Percentiles rank a stretch among this genome's conserved stretches.
phyloP scores from a whole-genome alignment of 1,284 basidiomycete species.

The Ustilago shanxiensis region DNA sequence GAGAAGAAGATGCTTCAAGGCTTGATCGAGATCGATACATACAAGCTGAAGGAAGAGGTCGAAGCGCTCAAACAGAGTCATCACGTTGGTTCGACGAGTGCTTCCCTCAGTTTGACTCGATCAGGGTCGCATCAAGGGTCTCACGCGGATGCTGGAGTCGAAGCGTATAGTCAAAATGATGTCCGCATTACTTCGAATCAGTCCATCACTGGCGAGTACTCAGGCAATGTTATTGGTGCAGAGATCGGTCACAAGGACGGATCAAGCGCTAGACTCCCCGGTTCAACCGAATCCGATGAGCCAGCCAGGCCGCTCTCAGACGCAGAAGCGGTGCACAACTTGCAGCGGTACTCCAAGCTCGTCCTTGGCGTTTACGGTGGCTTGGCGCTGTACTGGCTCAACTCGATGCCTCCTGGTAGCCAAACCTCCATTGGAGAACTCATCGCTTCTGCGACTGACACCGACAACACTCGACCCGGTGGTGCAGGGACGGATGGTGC shows the following conservation, averaged over 20 bases:
- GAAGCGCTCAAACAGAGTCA: conserved; percentile 31
- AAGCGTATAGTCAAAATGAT: conserved; percentile 12
- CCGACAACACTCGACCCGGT: background rate
- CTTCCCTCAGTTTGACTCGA: conserved; percentile 19
- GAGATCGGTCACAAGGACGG: conserved; percentile 54
- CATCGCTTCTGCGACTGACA: background rate
- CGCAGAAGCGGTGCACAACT: conserved; percentile 51
- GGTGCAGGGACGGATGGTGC: background rate
- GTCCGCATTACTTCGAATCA: conserved; percentile 60
- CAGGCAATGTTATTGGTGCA: conserved; percentile 61
- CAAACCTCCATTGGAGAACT: background rate
- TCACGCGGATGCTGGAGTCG: background rate
- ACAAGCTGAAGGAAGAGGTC: conserved; percentile 39
- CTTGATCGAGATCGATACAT: conserved; percentile 46
- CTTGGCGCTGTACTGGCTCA: conserved; percentile 59
- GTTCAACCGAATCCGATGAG: conserved; percentile 26
- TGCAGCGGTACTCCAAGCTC: conserved; percentile 60
- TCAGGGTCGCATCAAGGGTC: background rate
- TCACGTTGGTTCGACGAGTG: conserved; percentile 22
- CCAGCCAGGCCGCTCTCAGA: conserved; percentile 42
- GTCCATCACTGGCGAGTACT: conserved; percentile 31
- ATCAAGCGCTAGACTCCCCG: conserved; percentile 21
- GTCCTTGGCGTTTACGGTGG: conserved; percentile 65
- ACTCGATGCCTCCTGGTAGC: conserved; percentile 38
- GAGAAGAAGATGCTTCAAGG: conserved; percentile 53